Evolutionary conservation across 2,329 filamentous ascomycete genomes (phyloP).

Genomic region (Fusarium begoniae): DNA sequence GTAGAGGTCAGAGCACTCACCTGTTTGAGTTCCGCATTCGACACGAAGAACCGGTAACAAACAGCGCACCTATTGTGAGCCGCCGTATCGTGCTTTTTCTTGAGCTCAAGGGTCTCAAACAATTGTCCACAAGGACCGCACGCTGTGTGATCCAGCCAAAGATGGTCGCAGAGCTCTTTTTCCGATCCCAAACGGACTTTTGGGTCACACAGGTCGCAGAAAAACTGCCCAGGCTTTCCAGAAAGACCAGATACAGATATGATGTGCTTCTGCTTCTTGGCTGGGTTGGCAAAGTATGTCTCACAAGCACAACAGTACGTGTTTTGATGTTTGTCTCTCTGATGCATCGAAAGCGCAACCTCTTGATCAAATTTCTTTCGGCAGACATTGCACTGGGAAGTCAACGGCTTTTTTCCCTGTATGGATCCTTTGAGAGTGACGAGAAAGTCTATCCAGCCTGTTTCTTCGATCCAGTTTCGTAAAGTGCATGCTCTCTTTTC

Average conservation of each 20-base stretch:
- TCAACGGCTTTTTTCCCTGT: background rate
- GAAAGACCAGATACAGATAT: background rate
- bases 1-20: background rate
- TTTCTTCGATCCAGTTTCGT: background rate
- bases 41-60: background rate
- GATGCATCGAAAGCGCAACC: rapidly evolving
- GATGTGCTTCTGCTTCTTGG: background rate
- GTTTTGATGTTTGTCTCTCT: rapidly evolving
- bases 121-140: background rate
- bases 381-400: background rate
- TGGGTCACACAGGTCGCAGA: background rate
- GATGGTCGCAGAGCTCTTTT: background rate
- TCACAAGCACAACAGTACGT: background rate
- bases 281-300: background rate
- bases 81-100: background rate
- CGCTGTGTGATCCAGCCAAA: background rate
- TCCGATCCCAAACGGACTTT: background rate
- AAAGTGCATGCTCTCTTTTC: background rate
- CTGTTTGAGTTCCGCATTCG: background rate
- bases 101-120: background rate
- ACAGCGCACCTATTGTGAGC: background rate
- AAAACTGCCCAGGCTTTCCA: background rate
- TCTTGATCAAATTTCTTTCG: background rate
- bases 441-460: background rate
- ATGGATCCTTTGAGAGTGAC: background rate